Evolutionary conservation across 2,329 filamentous ascomycete species (phyloP), one percentile per base, ranked within the genome.

Genomic region (Nemania sp.): DNA sequence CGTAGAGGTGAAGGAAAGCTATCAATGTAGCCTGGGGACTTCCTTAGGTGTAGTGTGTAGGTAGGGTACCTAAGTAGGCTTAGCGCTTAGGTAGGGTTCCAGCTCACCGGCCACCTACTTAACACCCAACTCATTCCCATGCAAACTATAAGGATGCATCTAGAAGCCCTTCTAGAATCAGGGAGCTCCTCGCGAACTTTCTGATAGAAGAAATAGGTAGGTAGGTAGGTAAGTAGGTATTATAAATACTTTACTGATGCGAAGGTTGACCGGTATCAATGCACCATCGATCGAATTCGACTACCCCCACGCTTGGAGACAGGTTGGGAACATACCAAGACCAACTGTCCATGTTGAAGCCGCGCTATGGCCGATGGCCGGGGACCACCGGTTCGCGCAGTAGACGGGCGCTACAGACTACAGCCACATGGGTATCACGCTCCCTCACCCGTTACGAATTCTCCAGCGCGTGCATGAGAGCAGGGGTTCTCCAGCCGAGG

Each of bases 401-500:
- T 32, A 43, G 29, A 43, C 54, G 22, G 35, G 24, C 41, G 32
- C 53, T 41, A 24, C 47, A 5, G 22, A 20, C 22, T 41, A 54
- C 49, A 66, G 47, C 56, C 59, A 49, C 66, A 59, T 60, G 54
- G 54, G 38, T 43, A 54, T 43, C 29, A 43, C 27, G 57, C 52
- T 47, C 11, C 41, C 49, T 49, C 41, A 18, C 54, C 60, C 45
- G 32, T 45, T 27, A 24, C 47, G 32, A 29, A 66, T 52, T 41
- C 51, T 66, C 11, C 56, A 62, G 26, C 60, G 54, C 51, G 45
- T 65, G 60, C 56, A 64, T 62, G 51, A 22, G 52, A 53, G 49
- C 69, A 65, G 64, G 64, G 67, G 56, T 67, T 70, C 62, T 67
- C 67, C 52, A 62, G 67, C 61, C 57, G 43, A 5, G 59, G 47